Base-by-base conservation (phyloP, 2,329 filamentous ascomycete genomes). In the Apiospora sp. region DNA sequence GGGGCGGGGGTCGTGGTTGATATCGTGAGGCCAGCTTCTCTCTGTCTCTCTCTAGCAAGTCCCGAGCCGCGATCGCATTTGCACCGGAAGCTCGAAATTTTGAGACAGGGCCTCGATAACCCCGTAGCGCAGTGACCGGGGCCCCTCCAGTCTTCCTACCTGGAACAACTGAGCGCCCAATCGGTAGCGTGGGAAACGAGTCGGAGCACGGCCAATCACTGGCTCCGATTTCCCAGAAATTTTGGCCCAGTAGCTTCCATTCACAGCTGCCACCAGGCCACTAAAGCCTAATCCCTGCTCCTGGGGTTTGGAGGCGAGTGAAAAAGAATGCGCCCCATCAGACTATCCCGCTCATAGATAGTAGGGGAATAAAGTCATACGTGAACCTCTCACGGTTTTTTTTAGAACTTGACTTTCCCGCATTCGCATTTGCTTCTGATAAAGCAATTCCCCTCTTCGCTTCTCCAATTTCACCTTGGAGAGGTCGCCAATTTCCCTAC, bases 401-500 rank as follows among this genome's bases (percentile, higher is more conserved):
- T 61, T 27, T 3, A 43, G 13, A 22, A 46, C 16, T 46, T 58
- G 30, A 34, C 16, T 30, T 37, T 10, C 54, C 30, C 54, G 8
- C 30, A 54, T 19, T 22, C 51, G 51, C 51, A 30, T 71, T 41
- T 8, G 12, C n/a, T 64, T 54, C 16, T 37, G 37, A 10, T 43
- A 24, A 7, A 30, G 27, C 3, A n/a, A n/a, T 71, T 71, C 68
- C 69, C 51, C 24, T 34, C 43, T 69, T 71, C 72, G 69, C 73
- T 74, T 41, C 64, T 76, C 75, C 76, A 76, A 74, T 73, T 7
- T 22, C n/a, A n/a, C n/a, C 43, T n/a, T 41, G 30, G 41, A 44
- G 64, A 68, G 64, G 37, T 34, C 27, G 37, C 30, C n/a, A 1
- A 46, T 19, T 68, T 46, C 46, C 43, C 24, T 34, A 19, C 61